Conservation (phyloP, 371 early-diverging fungal species). For the Syncephalastrum sp. region DNA sequence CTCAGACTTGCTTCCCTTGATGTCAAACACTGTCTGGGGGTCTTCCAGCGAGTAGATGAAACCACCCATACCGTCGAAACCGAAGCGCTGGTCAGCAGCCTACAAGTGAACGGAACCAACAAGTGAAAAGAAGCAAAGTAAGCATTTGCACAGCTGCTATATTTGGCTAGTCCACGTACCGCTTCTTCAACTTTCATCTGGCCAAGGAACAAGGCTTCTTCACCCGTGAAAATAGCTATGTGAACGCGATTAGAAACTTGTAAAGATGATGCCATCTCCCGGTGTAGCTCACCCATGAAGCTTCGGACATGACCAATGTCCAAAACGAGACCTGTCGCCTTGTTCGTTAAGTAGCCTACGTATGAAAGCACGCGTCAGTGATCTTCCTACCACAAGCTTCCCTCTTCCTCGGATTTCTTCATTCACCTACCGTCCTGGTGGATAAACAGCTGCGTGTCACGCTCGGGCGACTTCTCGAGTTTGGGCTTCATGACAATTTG, state of each 20-base stretch:
- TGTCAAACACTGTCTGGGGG: slow-evolving; percentile 24
- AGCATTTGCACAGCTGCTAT: not conserved
- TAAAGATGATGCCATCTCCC: not conserved
- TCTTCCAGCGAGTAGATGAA: slow-evolving; percentile 27
- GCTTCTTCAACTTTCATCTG: slow-evolving; percentile 36
- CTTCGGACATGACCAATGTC: slow-evolving; percentile 33
- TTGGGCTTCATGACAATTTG: slow-evolving; percentile 11
- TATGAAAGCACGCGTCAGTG: too few species aligned
- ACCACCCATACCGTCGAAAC: slow-evolving; percentile 25
- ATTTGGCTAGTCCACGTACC: slow-evolving; percentile 12
- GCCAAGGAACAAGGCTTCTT: slow-evolving; percentile 30
- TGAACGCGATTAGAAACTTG: not conserved
- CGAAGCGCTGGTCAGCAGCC: slow-evolving; percentile 33
- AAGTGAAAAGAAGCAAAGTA: not conserved
- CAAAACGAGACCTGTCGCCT: slow-evolving; percentile 30
- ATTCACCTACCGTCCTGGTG: slow-evolving; percentile 25
- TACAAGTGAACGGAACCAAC: slow-evolving; percentile 9
- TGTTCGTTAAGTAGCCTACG: slow-evolving; percentile 41
- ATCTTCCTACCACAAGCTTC: not conserved
- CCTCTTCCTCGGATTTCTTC: not conserved
- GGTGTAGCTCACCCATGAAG: slow-evolving; percentile 25
- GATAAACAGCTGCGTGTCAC: slow-evolving; percentile 18
- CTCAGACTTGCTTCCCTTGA: slow-evolving; percentile 21
- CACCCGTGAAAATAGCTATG: slow-evolving; percentile 38
- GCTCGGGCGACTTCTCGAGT: slow-evolving; percentile 13